Conservation (phyloP, 805 yeast genomes). For the Saturnispora serradocipensis region DNA sequence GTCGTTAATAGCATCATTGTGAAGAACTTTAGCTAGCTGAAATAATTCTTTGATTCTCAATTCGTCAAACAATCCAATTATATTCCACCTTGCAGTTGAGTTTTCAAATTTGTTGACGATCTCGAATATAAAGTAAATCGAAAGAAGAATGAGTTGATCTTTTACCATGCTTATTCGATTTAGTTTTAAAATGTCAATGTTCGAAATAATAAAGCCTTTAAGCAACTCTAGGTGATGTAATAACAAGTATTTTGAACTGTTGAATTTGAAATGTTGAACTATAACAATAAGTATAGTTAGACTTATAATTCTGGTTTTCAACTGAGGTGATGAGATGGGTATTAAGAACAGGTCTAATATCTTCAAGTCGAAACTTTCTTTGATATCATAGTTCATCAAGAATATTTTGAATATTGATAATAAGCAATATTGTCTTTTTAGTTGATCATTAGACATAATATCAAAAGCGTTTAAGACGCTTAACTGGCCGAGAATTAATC, state of each 20-base stretch:
- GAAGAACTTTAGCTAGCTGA: constrained; percentile 40
- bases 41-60: constrained; percentile 49
- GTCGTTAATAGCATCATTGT: constrained; percentile 51
- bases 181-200: neutral
- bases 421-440: constrained; percentile 65
- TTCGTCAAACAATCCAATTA: constrained; percentile 52
- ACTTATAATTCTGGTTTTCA: constrained; percentile 68
- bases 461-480: constrained; percentile 38
- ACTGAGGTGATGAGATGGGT: constrained; percentile 54
- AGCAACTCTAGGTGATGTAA: neutral
- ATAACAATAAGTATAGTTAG: constrained; percentile 64
- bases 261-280: neutral
- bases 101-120: constrained; percentile 37
- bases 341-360: neutral
- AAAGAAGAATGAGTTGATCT: constrained; percentile 57
- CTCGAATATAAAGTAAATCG: constrained; percentile 62
- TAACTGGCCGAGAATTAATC: constrained; percentile 61
- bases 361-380: constrained; percentile 40
- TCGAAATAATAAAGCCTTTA: neutral
- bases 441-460: constrained; percentile 37
- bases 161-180: constrained; percentile 10
- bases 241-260: neutral
- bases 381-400: constrained; percentile 48
- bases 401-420: constrained; percentile 70
- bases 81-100: constrained; percentile 37